These are phyloP conservation scores for Lizanozyma gosingica DNA, from an alignment of 1,139 yeast species.

Conservation along the genomic window DNA sequence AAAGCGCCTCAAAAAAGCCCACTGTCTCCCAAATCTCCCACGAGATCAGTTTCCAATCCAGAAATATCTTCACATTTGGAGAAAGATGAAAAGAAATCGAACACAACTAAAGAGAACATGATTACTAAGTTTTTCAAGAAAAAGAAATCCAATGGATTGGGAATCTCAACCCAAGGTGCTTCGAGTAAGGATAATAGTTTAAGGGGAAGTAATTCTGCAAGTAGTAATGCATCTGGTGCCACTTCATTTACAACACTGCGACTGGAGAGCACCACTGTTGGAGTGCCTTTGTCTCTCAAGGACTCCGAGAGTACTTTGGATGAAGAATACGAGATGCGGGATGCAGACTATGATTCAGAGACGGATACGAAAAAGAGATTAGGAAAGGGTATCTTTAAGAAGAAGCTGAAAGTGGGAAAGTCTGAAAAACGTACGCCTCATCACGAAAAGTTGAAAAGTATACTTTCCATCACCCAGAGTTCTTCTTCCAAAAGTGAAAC, in stretches of 20 bases:
- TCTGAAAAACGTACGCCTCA: background rate
- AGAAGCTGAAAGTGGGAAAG: background rate
- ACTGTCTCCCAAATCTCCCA: conserved; percentile 14
- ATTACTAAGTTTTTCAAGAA: conserved; percentile 38
- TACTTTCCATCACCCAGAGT: background rate
- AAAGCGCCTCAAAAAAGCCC: conserved; percentile 9
- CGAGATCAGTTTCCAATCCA: conserved; percentile 30
- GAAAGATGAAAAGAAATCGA: conserved; percentile 6
- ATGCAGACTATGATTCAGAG: background rate
- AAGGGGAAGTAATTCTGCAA: background rate
- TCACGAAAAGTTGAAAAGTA: background rate
- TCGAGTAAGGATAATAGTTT: background rate
- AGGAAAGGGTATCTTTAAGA: background rate
- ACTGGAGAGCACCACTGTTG: background rate
- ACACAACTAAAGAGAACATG: conserved; percentile 29
- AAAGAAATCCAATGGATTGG: conserved; percentile 23
- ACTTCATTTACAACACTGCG: background rate
- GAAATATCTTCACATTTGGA: conserved; percentile 11
- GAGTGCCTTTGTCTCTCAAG: background rate
- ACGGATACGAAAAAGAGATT: background rate
- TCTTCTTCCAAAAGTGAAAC: conserved; percentile 14
- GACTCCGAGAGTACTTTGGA: background rate
- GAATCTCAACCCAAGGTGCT: too few species aligned
- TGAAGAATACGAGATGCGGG: background rate
- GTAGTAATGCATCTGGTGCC: background rate